phyloP scores from a whole-genome alignment of 345 rosid species.

The rapeseed (Brassica napus) region Da-Ae NC_063442.1:30622501-30623000 shows the following conservation, averaged over 20 bases:
- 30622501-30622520: constrained; percentile 32
- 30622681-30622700: background rate
- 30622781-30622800: constrained; percentile 14
- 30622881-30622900: background rate
- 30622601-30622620: background rate
- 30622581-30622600: constrained; percentile 11
- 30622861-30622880: background rate
- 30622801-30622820: background rate
- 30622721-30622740: constrained; percentile 32
- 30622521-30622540: constrained; percentile 15
- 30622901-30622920: background rate
- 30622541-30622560: background rate
- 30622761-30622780: background rate
- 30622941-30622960: background rate
- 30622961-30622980: background rate
- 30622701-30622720: constrained; percentile 24
- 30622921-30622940: background rate
- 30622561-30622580: constrained; percentile 6
- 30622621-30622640: constrained; percentile 4
- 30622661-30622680: background rate
- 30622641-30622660: background rate
- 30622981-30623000: background rate
- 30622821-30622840: background rate
- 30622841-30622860: background rate
- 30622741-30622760: constrained; percentile 32